Evolutionary conservation across 2,329 filamentous ascomycete genomes (phyloP).

Genomic region (Neoarthrinium moseri): DNA sequence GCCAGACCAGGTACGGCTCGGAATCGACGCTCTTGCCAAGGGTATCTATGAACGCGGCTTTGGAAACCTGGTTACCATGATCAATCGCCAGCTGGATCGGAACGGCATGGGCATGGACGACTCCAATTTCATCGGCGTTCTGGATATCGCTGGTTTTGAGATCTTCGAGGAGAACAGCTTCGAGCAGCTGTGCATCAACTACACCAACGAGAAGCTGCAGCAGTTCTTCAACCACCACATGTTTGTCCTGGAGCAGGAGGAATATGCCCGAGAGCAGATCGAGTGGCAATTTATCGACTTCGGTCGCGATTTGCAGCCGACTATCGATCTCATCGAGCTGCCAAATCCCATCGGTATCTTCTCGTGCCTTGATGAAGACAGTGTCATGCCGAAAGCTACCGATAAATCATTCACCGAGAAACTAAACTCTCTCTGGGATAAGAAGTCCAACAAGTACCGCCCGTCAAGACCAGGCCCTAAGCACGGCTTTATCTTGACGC

Average conservation of each 20-base stretch:
- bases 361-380: conserved; percentile 96
- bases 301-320: conserved; percentile 92
- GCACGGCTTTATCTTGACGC: conserved; percentile 92
- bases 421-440: conserved; percentile 93
- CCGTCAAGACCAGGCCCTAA: conserved; percentile 70
- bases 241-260: conserved; percentile 98
- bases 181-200: conserved; percentile 98
- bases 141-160: conserved; percentile 98
- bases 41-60: conserved; percentile 98
- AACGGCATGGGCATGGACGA: conserved; percentile 80
- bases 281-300: conserved; percentile 99
- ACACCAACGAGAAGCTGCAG: conserved; percentile 98
- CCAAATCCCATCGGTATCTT: conserved; percentile 98
- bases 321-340: conserved; percentile 94
- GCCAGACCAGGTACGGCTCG: conserved; percentile 88
- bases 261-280: conserved; percentile 95
- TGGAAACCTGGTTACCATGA: conserved; percentile 84
- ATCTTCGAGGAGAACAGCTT: conserved; percentile 99
- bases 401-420: conserved; percentile 98
- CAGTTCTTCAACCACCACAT: conserved; percentile 99
- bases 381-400: conserved; percentile 97
- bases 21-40: conserved; percentile 89
- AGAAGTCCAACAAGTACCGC: conserved; percentile 91
- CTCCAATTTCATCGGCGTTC: conserved; percentile 92
- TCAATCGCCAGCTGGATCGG: conserved; percentile 90